Evolutionary conservation across 768 basidiomycete species (phyloP).

Genomic region (Fibroporia radiculosa): DNA sequence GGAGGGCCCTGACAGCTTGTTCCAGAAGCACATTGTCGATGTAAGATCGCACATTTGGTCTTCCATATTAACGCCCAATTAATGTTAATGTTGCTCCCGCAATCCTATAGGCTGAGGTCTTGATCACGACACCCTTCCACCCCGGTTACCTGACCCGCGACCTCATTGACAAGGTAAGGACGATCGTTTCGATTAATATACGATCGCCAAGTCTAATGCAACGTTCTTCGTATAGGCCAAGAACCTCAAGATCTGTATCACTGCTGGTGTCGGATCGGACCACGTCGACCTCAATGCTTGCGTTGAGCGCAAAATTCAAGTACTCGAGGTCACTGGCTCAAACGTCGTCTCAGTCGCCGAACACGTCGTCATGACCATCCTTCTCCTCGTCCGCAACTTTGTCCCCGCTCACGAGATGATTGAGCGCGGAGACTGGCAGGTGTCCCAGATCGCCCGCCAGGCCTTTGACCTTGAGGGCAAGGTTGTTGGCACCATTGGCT

Average conservation of each 20-base stretch:
- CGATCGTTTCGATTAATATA: not conserved
- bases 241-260: slow-evolving; percentile 85
- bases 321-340: slow-evolving; percentile 64
- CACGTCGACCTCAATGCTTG: slow-evolving; percentile 87
- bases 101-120: slow-evolving; percentile 56
- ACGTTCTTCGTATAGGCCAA: slow-evolving; percentile 37
- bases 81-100: not conserved
- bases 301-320: slow-evolving; percentile 72
- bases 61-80: not conserved
- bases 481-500: slow-evolving; percentile 84
- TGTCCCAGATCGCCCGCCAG: slow-evolving; percentile 73
- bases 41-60: slow-evolving; percentile 32
- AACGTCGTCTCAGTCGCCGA: slow-evolving; percentile 91
- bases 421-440: slow-evolving; percentile 80
- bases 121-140: slow-evolving; percentile 84
- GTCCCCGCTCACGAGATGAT: slow-evolving; percentile 88
- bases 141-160: slow-evolving; percentile 77
- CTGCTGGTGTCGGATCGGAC: slow-evolving; percentile 87
- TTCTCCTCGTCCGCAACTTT: slow-evolving; percentile 87
- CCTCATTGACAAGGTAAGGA: slow-evolving; percentile 53
- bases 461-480: slow-evolving; percentile 89
- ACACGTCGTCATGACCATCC: slow-evolving; percentile 86
- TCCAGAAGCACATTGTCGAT: slow-evolving; percentile 77
- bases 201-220: not conserved
- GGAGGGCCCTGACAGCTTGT: slow-evolving; percentile 73